phyloP scores from a whole-genome alignment of 805 yeast genomes.

The Blastobotrys americana region DNA sequence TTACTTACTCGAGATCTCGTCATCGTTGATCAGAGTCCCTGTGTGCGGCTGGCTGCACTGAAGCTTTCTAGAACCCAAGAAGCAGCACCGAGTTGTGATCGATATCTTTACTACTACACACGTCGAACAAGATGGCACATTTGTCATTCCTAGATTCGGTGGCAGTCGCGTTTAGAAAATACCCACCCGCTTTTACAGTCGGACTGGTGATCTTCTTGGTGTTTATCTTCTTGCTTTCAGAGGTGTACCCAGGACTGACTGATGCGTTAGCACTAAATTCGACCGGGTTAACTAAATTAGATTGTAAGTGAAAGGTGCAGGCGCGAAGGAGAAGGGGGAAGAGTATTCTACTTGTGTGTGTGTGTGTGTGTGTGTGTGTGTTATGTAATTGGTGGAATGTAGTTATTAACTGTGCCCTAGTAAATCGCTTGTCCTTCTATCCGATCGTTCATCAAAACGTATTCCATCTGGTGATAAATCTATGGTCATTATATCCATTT shows the following conservation, averaged over 20 bases:
- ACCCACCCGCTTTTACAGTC: slow-evolving; percentile 23
- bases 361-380: too few relatives aligned
- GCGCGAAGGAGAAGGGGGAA: slow-evolving; percentile 2
- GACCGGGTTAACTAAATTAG: slow-evolving; percentile 42
- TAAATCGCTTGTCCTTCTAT: slow-evolving; percentile 58
- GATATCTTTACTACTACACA: too few relatives aligned
- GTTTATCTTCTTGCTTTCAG: slow-evolving; percentile 10
- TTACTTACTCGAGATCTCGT: too few relatives aligned
- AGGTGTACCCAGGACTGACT: slow-evolving; percentile 20
- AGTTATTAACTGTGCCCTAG: slow-evolving; percentile 8
- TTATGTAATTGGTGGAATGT: too few relatives aligned
- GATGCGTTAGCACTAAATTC: slow-evolving; percentile 48
- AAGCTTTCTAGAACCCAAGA: too few relatives aligned
- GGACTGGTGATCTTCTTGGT: slow-evolving; percentile 20
- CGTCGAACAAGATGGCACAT: not conserved
- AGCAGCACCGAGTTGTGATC: too few relatives aligned
- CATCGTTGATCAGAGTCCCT: too few relatives aligned
- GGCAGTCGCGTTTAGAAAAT: not conserved
- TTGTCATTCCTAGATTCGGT: not conserved
- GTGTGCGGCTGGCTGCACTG: too few relatives aligned
- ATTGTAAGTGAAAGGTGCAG: slow-evolving; percentile 27
- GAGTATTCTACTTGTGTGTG: too few relatives aligned
- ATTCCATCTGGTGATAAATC: slow-evolving; percentile 55
- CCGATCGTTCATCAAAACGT: slow-evolving; percentile 60
- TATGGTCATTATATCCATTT: slow-evolving; percentile 50